Evolutionary conservation across 371 early-diverging fungal species (phyloP), one percentile per base, ranked within the genome.

Genomic region (Batrachochytrium dendrobatidis): DNA sequence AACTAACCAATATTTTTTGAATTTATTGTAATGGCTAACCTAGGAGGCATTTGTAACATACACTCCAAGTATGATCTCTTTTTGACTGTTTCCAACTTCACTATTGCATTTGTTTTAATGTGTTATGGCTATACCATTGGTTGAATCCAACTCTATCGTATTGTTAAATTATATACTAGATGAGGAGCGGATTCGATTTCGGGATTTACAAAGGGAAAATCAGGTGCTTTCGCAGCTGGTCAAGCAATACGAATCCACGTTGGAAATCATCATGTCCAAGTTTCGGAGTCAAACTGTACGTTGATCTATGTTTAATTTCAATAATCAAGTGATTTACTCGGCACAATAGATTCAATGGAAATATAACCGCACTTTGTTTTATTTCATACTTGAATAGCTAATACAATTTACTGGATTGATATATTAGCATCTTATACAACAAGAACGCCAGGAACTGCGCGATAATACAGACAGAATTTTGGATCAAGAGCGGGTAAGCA

Each of bases 241-340:
- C 24, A 72, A 73, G 62, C 72, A 76, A 56, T 74, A 74, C 62
- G 77, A 76, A 59, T 51, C 69, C 22, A 71, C 77, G 5, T 54
- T 76, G 17, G 74, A 76, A 35, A 62, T 74, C n/a, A 58, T 76
- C 25, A 76, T 76, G 75, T n/a, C 59, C 25, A 74, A 76, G 63
- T 74, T 72, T 43, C 49, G 75, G 29, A 53, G 52, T 10, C 72
- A 76, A 43, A 64, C 72, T 58, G 77, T 74, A 34, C 22, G 58
- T 45, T n/a, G n/a, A n/a, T n/a, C n/a, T n/a, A n/a, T n/a, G n/a
- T n/a, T n/a, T n/a, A n/a, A n/a, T 7, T 54, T 25, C 29, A 15
- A 10, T 49, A 24, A 25, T 7, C 10, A 28, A n/a, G 49, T n/a
- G 8, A 10, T 28, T 39, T n/a, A n/a, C 43, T 39, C n/a, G 43